These are phyloP conservation scores for Quercus wislizeni DNA, from an alignment of 306 rosid species.

Conservation along the genomic window DNA sequence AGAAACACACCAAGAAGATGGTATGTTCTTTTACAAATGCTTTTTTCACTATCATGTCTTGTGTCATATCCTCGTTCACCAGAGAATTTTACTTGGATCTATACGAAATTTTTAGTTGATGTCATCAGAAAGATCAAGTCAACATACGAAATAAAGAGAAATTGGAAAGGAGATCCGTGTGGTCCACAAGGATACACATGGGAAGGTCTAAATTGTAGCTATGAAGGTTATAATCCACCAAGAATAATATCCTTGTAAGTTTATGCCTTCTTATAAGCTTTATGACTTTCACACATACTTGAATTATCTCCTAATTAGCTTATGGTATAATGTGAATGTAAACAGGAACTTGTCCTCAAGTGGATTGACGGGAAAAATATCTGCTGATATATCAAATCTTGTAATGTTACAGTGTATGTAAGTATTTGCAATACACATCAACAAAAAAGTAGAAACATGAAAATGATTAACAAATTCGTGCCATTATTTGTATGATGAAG, in stretches of 20 bases:
- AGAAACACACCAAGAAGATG: slow-evolving; percentile 32
- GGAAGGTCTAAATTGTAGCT: slow-evolving; percentile 44
- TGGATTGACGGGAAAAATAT: slow-evolving; percentile 42
- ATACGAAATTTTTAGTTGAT: too few species aligned
- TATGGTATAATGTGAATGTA: neutral
- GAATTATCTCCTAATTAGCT: neutral
- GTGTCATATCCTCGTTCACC: neutral
- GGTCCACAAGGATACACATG: slow-evolving; percentile 56
- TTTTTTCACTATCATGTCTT: too few species aligned
- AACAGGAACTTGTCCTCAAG: slow-evolving; percentile 48
- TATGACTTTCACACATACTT: neutral
- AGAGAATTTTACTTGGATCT: too few species aligned
- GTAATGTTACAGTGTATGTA: slow-evolving; percentile 40
- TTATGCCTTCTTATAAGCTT: neutral
- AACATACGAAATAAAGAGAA: slow-evolving; percentile 31
- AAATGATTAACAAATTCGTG: neutral
- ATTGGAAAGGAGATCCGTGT: slow-evolving; percentile 71
- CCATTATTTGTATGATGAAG: too few species aligned
- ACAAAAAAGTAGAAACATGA: neutral
- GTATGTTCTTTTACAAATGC: slow-evolving; percentile 15
- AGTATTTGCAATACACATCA: slow-evolving; percentile 15
- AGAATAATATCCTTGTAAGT: slow-evolving; percentile 58
- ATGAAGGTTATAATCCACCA: slow-evolving; percentile 18
- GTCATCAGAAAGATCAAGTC: too few species aligned
- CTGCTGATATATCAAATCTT: slow-evolving; percentile 36